Evolutionary conservation across 169 alveolate species (phyloP), one percentile per base, ranked within the genome.

Genomic region (Plasmodium berghei): DNA sequence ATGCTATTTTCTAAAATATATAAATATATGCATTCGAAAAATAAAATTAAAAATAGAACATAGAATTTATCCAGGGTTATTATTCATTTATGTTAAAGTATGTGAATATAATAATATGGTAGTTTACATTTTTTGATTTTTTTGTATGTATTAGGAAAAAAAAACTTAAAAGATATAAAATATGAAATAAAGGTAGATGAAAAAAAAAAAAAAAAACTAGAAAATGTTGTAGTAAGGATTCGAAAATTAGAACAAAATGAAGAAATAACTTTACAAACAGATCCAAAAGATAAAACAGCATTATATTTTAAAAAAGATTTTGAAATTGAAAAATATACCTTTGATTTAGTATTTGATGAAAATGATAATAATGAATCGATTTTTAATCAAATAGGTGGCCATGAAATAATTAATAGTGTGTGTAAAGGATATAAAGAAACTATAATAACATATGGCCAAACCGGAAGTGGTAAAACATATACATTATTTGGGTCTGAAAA

Each of bases 401-500:
- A 77, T 45, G 26, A 42, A 22, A 77, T 77, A 14, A 24, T 77
- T 14, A 52, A 77, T n/a, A 77, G 66, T 56, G 89, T 62, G 5
- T 77, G 89, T 48, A 64, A 40, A 8, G 89, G 89, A 64, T 77
- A 48, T 64, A 77, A 64, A 52, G 89, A 77, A 26, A 77, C 89
- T 1, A 52, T 77, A 40, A 77, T 77, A 24, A 63, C 89, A 4
- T 77, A 77, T 64, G 89, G 89, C 0, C 89, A 77, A 34, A 77
- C 89, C 4, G 89, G 89, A 1, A 77, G 89, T 64, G 89, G 89
- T 1, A 77, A 77, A 77, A 77, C 89, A 0, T 77, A 77, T 12
- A 77, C 89, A 2, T 58, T 77, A 1, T 77, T 77, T 49, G 89
- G 89, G 0, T 77, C 89, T 16, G 52, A 77, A 63, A 55, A 64